Base-by-base conservation (phyloP, 768 basidiomycete genomes). In the Mycena alexandri region DNA sequence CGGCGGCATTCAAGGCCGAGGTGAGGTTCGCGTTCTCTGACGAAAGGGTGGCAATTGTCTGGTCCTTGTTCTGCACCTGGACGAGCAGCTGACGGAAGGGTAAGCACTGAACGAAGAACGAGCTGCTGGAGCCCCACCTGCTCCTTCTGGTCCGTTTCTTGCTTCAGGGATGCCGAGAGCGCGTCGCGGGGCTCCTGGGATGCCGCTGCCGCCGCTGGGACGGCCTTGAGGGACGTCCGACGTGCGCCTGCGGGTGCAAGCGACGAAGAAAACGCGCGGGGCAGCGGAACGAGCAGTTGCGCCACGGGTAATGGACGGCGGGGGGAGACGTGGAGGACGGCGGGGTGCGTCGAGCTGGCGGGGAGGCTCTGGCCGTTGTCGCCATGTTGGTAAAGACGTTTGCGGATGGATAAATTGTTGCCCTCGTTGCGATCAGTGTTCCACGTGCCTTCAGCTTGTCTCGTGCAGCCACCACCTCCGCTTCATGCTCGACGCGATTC, bases 101-200 rank as follows among this genome's bases (percentile, higher is more conserved):
- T 51, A 63, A 61, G 46, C 62, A 41, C 52, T 51, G 58, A 56
- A 42, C 55, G 16, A 41, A 41, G 61, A 57, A 55, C 54, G 43
- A 63, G 34, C 38, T 66, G 67, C 38, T 70, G 19, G 47, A 48
- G 29, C 76, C 86, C 64, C 74, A 90, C 93, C 82, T 91, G 87
- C 77, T 95, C 93, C 78, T 92, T 94, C 73, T 90, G 85, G 70
- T 94, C 92, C 16, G 90, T 92, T 77, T 94, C 93, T 55, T 88
- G 85, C 77, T 89, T 92, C 67, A 94, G 83, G 34, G 89, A 87
- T 38, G 85, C 85, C 13, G 86, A 80, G 38, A 93, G 82, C 29
- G 83, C 78, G 59, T 92, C 90, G 52, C 83, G 80, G 11, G 83
- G 80, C 60, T 91, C 90, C 24, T 79, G 72, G 19, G 86, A 77